Evolutionary conservation across 768 basidiomycete species (phyloP).

Genomic region (Russula dissimulans): DNA sequence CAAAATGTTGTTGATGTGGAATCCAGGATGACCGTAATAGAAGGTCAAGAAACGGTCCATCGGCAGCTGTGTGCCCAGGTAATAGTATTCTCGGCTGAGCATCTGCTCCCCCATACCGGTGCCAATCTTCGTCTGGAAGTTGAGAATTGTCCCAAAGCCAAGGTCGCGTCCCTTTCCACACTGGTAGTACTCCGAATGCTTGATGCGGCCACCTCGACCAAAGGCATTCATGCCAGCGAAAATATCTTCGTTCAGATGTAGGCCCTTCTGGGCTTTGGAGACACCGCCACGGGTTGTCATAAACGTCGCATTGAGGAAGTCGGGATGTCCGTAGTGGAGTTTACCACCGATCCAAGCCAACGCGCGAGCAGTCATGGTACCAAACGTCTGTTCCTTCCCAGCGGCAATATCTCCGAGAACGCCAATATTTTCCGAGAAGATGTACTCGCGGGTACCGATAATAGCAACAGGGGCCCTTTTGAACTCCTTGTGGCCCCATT

Average conservation of each 20-base stretch:
- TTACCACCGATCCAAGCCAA: conserved; percentile 98
- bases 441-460: conserved; percentile 97
- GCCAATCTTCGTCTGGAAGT: conserved; percentile 99
- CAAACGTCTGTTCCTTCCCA: conserved; percentile 99
- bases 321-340: conserved; percentile 97
- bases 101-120: conserved; percentile 99
- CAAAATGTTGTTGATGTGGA: conserved; percentile 99
- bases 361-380: conserved; percentile 93
- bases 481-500: conserved; percentile 94
- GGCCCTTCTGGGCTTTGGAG: conserved; percentile 97
- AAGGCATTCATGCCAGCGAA: conserved; percentile 99
- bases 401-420: conserved; percentile 98
- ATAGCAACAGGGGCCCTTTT: conserved; percentile 88
- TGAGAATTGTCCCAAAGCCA: conserved; percentile 97
- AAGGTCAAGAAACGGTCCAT: conserved; percentile 98
- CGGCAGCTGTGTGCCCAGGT: conserved; percentile 94
- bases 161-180: conserved; percentile 99
- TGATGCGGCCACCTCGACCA: conserved; percentile 96
- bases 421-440: conserved; percentile 99
- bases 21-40: conserved; percentile 98
- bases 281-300: conserved; percentile 99
- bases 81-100: conserved; percentile 99
- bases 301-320: conserved; percentile 96
- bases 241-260: conserved; percentile 99
- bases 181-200: conserved; percentile 99